A percentile compares a stretch with the other conserved stretches of the same genome.
Evolutionary conservation across 2,329 filamentous ascomycete species (phyloP).

Genomic region (Fusarium dlaminii): DNA sequence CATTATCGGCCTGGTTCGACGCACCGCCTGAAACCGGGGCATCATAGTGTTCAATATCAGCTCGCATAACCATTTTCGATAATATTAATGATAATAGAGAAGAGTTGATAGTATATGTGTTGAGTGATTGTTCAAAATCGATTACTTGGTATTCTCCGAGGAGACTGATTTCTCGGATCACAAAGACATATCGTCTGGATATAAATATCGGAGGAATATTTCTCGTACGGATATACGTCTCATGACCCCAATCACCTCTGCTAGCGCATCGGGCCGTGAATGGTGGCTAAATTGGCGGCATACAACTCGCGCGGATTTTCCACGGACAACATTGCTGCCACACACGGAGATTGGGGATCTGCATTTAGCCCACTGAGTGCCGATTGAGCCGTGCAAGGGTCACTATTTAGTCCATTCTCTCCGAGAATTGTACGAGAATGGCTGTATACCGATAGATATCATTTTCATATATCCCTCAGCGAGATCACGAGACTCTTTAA

Average conservation of each 20-base stretch:
- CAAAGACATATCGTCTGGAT: neutral
- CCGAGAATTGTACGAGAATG: neutral
- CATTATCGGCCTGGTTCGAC: neutral
- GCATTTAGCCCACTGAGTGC: neutral
- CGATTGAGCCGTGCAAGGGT: neutral
- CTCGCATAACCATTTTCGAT: neutral
- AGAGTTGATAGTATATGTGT: neutral
- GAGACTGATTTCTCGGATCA: neutral
- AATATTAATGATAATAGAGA: fast-evolving
- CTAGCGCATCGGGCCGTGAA: neutral
- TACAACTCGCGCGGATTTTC: neutral
- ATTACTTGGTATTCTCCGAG: neutral
- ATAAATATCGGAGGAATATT: neutral
- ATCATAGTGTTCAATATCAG: neutral
- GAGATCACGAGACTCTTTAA: fast-evolving
- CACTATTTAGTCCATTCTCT: neutral
- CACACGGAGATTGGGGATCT: neutral
- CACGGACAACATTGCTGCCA: neutral
- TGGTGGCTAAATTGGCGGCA: neutral
- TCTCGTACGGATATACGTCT: neutral
- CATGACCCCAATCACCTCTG: no score
- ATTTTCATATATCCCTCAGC: neutral
- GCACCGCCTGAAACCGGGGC: neutral
- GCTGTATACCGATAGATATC: neutral
- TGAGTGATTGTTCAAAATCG: neutral